Evolutionary conservation across 78 protist genomes (phyloP).

Genomic region (Monosiga brevicollis): DNA sequence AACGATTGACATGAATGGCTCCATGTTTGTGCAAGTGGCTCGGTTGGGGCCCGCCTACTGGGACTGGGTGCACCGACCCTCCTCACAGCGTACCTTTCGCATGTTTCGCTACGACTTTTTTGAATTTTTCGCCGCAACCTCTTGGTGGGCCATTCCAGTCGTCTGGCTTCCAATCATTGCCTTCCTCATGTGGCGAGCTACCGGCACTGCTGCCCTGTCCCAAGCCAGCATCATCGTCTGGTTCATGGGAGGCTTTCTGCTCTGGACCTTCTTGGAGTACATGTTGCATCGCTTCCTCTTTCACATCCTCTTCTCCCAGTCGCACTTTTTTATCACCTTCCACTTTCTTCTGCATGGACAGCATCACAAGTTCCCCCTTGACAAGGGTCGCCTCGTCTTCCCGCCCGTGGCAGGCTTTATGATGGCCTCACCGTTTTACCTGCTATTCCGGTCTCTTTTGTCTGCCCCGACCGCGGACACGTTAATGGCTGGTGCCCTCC

Average conservation of each 20-base stretch:
- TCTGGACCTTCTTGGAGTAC: conserved; percentile 33
- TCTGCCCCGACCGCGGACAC: background rate
- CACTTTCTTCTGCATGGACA: conserved; percentile 48
- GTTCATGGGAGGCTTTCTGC: background rate
- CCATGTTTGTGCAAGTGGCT: background rate
- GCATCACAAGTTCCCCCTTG: conserved; percentile 46
- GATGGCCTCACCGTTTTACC: background rate
- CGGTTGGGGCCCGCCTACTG: background rate
- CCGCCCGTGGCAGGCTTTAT: conserved; percentile 5
- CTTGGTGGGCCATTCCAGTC: background rate
- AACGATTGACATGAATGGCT: background rate
- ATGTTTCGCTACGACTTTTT: background rate
- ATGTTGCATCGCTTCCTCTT: conserved; percentile 30
- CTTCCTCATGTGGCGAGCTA: background rate
- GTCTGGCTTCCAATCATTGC: background rate
- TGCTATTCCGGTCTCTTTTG: background rate
- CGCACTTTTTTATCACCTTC: conserved; percentile 6
- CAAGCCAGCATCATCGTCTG: background rate
- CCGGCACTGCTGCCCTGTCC: background rate
- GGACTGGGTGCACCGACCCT: background rate
- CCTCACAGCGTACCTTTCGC: background rate
- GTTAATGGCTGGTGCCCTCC: conserved; percentile 11
- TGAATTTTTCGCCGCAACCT: background rate
- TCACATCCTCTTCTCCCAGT: background rate
- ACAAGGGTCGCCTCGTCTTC: conserved; percentile 33